Evolutionary conservation across 2,329 filamentous ascomycete species (phyloP).

Genomic region (Talaromyces sp.): DNA sequence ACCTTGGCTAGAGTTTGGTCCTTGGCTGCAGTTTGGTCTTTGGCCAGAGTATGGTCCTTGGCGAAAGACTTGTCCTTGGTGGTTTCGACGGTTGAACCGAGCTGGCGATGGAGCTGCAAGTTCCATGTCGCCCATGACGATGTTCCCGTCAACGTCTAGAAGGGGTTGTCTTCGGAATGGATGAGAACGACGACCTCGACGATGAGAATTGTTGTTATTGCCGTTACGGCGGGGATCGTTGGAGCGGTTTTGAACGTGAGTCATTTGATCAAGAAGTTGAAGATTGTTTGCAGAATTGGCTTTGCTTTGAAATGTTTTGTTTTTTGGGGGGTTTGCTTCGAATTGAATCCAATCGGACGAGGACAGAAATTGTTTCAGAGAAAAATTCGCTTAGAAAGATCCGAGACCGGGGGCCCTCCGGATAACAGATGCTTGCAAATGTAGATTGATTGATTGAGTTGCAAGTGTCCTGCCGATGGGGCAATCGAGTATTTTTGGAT

Average conservation of each 20-base stretch:
- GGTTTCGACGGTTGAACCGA: neutral
- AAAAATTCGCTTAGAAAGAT: neutral
- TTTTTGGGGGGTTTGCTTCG: neutral
- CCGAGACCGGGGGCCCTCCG: slow-evolving; percentile 14
- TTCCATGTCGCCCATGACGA: slow-evolving; percentile 14
- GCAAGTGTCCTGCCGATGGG: slow-evolving; percentile 13
- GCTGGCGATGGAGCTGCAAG: slow-evolving; percentile 7
- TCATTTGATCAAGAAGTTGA: slow-evolving; percentile 4
- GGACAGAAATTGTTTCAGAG: neutral
- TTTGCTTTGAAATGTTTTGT: neutral
- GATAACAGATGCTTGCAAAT: slow-evolving; percentile 13
- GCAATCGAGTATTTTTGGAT: neutral
- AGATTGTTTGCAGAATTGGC: slow-evolving; percentile 1
- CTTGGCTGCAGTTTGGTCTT: neutral
- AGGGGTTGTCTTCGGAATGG: slow-evolving; percentile 1
- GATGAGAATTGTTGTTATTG: neutral
- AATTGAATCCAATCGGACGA: slow-evolving; percentile 9
- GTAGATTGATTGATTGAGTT: slow-evolving; percentile 1
- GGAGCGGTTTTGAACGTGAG: neutral
- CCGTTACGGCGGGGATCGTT: neutral
- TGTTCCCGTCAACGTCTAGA: slow-evolving; percentile 12
- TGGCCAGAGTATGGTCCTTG: neutral
- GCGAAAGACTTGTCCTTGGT: neutral
- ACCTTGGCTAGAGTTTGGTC: neutral
- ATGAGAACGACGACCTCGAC: neutral